These are phyloP conservation scores for Ichthyophonus hoferi DNA, from an alignment of 208 protist genomes.

Conservation along the genomic window DNA sequence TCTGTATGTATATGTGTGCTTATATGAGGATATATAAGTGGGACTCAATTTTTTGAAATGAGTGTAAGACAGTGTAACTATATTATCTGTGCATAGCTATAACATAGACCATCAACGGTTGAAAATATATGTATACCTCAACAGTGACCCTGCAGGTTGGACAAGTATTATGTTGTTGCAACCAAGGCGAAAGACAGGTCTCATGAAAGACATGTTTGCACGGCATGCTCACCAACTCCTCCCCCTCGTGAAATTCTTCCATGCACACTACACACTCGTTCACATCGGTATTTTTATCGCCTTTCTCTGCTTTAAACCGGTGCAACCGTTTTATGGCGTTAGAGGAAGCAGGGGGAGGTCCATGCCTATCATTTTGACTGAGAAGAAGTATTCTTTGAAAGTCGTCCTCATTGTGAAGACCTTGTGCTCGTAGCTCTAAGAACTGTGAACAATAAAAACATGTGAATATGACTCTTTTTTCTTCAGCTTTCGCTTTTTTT, in stretches of 20 bases:
- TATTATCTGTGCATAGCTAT: no score
- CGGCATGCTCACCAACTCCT: conserved; percentile 6
- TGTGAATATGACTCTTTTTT: no score
- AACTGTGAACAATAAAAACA: no score
- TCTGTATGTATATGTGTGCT: not conserved
- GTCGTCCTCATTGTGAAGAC: not conserved
- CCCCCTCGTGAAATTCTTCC: not conserved
- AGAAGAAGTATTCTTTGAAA: not conserved
- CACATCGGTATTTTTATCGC: not conserved
- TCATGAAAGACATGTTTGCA: conserved; percentile 51
- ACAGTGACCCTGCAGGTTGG: conserved; percentile 40
- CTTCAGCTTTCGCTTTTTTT: no score
- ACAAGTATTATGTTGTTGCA: conserved; percentile 44
- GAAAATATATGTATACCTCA: no score
- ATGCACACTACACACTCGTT: not conserved
- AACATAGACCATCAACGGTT: no score
- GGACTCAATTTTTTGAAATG: not conserved
- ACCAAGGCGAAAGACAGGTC: conserved; percentile 43
- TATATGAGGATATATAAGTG: not conserved
- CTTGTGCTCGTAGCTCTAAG: not conserved
- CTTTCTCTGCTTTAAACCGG: not conserved
- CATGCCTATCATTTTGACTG: not conserved
- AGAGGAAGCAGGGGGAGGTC: not conserved
- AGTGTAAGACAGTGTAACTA: not conserved
- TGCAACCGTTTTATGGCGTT: not conserved